These are phyloP conservation scores for Rusavskia elegans DNA, from an alignment of 495 filamentous ascomycete species.

Conservation along the genomic window DNA sequence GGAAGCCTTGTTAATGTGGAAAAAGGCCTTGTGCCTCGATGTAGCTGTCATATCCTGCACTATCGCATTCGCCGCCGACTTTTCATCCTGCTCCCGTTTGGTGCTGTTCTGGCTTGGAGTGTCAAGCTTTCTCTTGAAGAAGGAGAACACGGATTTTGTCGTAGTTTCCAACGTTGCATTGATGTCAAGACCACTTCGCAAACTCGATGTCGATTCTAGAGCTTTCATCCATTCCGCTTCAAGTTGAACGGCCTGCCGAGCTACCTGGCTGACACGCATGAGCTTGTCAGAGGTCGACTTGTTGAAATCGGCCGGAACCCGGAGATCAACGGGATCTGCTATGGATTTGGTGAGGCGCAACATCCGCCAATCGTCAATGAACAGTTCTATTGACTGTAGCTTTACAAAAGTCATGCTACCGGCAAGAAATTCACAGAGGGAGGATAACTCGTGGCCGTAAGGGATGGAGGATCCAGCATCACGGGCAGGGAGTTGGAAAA, in stretches of 20 bases:
- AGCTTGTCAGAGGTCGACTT: conserved; percentile 65
- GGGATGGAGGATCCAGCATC: conserved; percentile 74
- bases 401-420: conserved; percentile 95
- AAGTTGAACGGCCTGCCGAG: conserved; percentile 70
- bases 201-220: conserved; percentile 61
- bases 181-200: conserved; percentile 23
- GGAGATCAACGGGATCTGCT: conserved; percentile 52
- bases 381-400: conserved; percentile 72
- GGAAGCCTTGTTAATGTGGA: conserved; percentile 70
- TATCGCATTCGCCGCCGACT: conserved; percentile 35
- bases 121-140: conserved; percentile 57
- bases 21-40: conserved; percentile 62
- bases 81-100: conserved; percentile 34
- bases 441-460: conserved; percentile 40
- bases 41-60: conserved; percentile 50
- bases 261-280: conserved; percentile 64
- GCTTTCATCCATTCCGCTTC: conserved; percentile 84
- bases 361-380: conserved; percentile 75
- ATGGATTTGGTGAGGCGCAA: conserved; percentile 65
- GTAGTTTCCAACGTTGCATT: conserved; percentile 13
- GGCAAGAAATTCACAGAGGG: conserved; percentile 77
- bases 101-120: conserved; percentile 23
- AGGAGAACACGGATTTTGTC: conserved; percentile 50
- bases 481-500: conserved; percentile 84
- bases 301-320: conserved; percentile 67